Evolutionary conservation across 495 filamentous ascomycete genomes (phyloP), one percentile per base, ranked within the genome.

Genomic region (Aspergillus steynii): DNA sequence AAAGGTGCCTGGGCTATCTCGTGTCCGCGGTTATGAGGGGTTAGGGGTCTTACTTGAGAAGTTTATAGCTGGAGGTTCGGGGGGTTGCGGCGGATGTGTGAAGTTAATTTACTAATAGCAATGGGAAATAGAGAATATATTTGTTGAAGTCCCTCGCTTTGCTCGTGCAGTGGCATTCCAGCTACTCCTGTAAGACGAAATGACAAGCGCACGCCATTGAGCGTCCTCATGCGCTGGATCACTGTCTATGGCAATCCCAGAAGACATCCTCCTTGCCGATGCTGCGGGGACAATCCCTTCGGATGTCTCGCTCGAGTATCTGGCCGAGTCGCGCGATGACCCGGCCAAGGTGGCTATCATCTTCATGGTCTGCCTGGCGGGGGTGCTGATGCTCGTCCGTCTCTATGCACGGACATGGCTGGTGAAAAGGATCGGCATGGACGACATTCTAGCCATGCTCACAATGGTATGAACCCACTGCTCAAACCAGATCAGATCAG

Each of bases 271-370:
- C 29, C 64, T 65, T 59, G 72, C 72, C 8, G 14, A 68, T 37
- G 67, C 69, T 56, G 65, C 67, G 53, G 71, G 72, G 29, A 63
- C 63, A 28, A 71, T 80, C 49, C 77, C 76, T 8, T 48, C 59
- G 42, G 66, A 61, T 29, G 49, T 80, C 46, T 72, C 70, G 5
- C 62, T 73, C 9, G 64, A 68, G n/a, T 78, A 72, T 58, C 64
- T 81, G n/a, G 68, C 74, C 25, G 47, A 81, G 63, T 72, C 67
- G 28, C 71, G 74, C 26, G 77, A 81, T 64, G 42, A 49, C 0
- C 53, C 74, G 10, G 69, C 77, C n/a, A 71, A 74, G 53, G 70
- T 68, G 52, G 77, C 71, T 48, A 78, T 81, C 50, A 52, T 79
- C 42, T 74, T 77, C 62, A 61, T 79, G 55, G 61, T 70, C 56